A percentile compares a stretch with the other conserved stretches of the same genome.
phyloP scores from a whole-genome alignment of 352 stramenopile genomes.

The Proteromonas lacertae region DNA sequence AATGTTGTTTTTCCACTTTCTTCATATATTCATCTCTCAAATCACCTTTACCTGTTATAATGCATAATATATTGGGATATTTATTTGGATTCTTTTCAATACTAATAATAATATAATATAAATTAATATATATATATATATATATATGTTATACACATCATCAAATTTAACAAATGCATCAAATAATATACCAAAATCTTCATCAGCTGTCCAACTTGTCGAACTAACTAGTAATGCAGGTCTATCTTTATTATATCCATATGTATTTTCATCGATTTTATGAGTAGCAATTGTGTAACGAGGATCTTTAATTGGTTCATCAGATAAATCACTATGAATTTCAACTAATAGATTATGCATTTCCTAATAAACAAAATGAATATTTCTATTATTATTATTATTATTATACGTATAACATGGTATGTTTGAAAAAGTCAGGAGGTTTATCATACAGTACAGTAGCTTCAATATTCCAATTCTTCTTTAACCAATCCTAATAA shows the following conservation, averaged over 20 bases:
- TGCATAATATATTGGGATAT: slow-evolving; percentile 21
- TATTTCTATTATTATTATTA: too few species aligned
- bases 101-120: background rate
- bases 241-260: background rate
- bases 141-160: background rate
- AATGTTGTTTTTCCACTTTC: slow-evolving; percentile 17
- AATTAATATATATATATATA: background rate
- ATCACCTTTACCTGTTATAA: slow-evolving; percentile 89
- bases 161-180: slow-evolving; percentile 31
- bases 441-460: slow-evolving; percentile 70
- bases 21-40: slow-evolving; percentile 44
- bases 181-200: slow-evolving; percentile 90
- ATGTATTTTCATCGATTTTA: background rate
- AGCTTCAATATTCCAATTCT: slow-evolving; percentile 46
- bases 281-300: background rate
- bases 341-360: too few species aligned
- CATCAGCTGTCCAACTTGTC: slow-evolving; percentile 91
- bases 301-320: too few species aligned
- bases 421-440: slow-evolving; percentile 9
- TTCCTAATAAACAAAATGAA: too few species aligned
- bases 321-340: too few species aligned
- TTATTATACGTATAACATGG: background rate
- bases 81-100: background rate
- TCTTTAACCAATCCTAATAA: slow-evolving; percentile 48
- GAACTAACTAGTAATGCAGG: slow-evolving; percentile 44